A percentile compares a stretch with the other conserved stretches of the same genome.
Evolutionary conservation across 1,284 basidiomycete genomes (phyloP).

Genomic region (Trichosporon inkin): DNA sequence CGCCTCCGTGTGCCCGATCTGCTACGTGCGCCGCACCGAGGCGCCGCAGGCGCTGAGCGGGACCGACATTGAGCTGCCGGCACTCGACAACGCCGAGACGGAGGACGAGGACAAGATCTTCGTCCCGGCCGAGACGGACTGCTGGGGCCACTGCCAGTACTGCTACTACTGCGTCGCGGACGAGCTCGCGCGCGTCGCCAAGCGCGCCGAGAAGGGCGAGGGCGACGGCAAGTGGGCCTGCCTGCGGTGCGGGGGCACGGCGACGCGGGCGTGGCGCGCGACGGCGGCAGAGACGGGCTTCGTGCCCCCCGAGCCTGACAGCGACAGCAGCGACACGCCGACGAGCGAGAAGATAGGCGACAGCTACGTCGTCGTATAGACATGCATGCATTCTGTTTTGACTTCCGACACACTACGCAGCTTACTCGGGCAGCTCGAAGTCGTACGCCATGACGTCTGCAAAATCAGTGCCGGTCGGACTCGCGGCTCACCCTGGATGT

Average conservation of each 20-base stretch:
- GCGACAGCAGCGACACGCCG: background rate
- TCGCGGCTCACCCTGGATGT: conserved; percentile 38
- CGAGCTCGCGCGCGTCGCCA: conserved; percentile 57
- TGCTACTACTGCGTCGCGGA: conserved; percentile 84
- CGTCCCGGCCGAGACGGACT: conserved; percentile 46
- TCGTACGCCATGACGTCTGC: conserved; percentile 50
- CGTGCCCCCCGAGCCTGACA: background rate
- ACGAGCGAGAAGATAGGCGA: conserved; percentile 7
- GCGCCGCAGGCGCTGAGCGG: conserved; percentile 30
- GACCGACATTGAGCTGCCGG: conserved; percentile 21
- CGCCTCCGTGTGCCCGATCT: conserved; percentile 50
- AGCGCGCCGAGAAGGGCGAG: conserved; percentile 20
- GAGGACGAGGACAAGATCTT: conserved; percentile 42
- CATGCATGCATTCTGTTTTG: background rate
- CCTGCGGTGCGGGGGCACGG: conserved; percentile 61
- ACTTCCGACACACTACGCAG: background rate
- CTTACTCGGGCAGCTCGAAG: conserved; percentile 44
- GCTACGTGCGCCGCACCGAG: conserved; percentile 39
- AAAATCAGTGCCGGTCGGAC: background rate
- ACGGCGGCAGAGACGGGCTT: background rate
- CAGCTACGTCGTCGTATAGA: conserved; percentile 4
- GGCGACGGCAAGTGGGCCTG: conserved; percentile 62
- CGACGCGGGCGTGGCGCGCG: conserved; percentile 36
- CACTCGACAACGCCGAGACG: conserved; percentile 15
- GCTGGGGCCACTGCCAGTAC: conserved; percentile 66